Evolutionary conservation across 2,329 filamentous ascomycete species (phyloP).

Genomic region (Bipolaris gigantea): DNA sequence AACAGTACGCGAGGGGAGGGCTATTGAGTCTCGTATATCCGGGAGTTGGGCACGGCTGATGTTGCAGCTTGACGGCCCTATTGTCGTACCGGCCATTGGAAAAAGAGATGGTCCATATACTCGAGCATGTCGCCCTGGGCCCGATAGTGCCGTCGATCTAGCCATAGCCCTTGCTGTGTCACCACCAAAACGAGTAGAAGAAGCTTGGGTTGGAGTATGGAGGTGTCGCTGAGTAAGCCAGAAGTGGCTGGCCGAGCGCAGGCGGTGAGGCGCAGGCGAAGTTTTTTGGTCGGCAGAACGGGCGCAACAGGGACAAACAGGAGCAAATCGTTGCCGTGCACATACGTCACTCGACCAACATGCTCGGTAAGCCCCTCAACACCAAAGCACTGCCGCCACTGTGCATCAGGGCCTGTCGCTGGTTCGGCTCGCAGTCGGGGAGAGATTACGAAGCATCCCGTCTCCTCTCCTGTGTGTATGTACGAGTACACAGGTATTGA

Average conservation of each 20-base stretch:
- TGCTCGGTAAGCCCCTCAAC: constrained; percentile 5
- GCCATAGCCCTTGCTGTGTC: neutral
- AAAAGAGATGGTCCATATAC: neutral
- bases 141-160: neutral
- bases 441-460: neutral
- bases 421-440: neutral
- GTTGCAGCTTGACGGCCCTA: neutral
- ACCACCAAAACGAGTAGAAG: neutral
- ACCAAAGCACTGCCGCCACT: constrained; percentile 1
- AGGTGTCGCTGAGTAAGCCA: constrained; percentile 9
- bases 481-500: too few relatives aligned
- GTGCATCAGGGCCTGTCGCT: neutral
- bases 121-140: neutral
- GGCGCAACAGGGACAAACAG: neutral
- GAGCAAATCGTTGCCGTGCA: constrained; percentile 1
- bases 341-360: constrained; percentile 7
- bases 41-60: constrained; percentile 2
- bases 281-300: constrained; percentile 1
- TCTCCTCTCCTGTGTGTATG: neutral
- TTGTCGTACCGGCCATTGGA: neutral
- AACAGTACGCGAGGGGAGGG: constrained; percentile 5
- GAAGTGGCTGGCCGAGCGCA: neutral
- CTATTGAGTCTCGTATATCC: constrained; percentile 4
- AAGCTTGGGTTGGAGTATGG: neutral
- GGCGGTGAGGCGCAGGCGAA: neutral